phyloP scores from a whole-genome alignment of 768 basidiomycete genomes.

The Lactarius deliciosus region DNA sequence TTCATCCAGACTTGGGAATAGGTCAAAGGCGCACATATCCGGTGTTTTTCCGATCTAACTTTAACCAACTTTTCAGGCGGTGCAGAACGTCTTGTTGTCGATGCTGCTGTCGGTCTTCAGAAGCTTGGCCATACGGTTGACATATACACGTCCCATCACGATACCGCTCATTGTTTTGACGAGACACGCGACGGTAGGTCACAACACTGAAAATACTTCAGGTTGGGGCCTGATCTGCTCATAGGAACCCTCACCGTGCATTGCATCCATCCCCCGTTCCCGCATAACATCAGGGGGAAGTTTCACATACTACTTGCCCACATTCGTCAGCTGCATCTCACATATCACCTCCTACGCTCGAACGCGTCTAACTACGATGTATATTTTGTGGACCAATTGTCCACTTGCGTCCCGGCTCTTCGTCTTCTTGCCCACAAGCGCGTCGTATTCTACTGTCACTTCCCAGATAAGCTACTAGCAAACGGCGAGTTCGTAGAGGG shows the following conservation, averaged over 20 bases:
- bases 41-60: not conserved
- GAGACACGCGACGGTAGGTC: constrained; percentile 85
- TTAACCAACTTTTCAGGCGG: constrained; percentile 58
- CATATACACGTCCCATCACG: constrained; percentile 92
- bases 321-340: constrained; percentile 82
- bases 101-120: constrained; percentile 90
- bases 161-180: constrained; percentile 84
- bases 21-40: constrained; percentile 46
- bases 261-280: constrained; percentile 71
- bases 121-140: constrained; percentile 79
- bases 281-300: constrained; percentile 73
- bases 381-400: constrained; percentile 93
- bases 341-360: constrained; percentile 55
- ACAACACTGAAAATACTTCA: not conserved
- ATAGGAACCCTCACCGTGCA: constrained; percentile 63
- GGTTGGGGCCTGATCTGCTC: not conserved
- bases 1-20: constrained; percentile 86
- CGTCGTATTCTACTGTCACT: constrained; percentile 97
- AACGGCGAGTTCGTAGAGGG: constrained; percentile 66
- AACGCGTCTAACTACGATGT: constrained; percentile 65
- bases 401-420: constrained; percentile 85
- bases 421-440: constrained; percentile 65
- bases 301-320: constrained; percentile 91
- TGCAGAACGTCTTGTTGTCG: constrained; percentile 92
- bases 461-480: constrained; percentile 91